phyloP scores from a whole-genome alignment of 805 yeast genomes.

The Candida pseudofarinosa region DNA sequence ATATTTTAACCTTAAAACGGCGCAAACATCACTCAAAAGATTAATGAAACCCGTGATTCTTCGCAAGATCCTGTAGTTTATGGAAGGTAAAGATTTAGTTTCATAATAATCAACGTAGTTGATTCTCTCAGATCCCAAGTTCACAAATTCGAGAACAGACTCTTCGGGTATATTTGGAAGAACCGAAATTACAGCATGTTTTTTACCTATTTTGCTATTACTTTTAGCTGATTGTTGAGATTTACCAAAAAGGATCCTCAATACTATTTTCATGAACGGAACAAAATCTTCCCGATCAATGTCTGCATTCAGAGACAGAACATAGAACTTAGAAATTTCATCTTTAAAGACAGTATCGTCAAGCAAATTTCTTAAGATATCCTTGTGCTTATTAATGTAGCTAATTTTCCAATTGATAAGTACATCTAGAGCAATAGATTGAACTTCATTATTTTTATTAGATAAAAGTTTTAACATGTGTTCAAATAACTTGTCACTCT shows the following conservation, averaged over 20 bases:
- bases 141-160: slow-evolving; percentile 56
- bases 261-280: slow-evolving; percentile 62
- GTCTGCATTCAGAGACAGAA: slow-evolving; percentile 42
- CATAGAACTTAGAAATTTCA: slow-evolving; percentile 65
- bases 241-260: slow-evolving; percentile 82
- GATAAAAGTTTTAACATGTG: slow-evolving; percentile 56
- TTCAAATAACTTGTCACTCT: slow-evolving; percentile 49
- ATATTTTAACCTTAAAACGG: slow-evolving; percentile 56
- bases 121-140: slow-evolving; percentile 57
- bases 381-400: slow-evolving; percentile 62
- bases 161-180: slow-evolving; percentile 53
- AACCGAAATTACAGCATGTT: slow-evolving; percentile 63
- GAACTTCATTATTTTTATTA: slow-evolving; percentile 57
- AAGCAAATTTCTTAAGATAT: slow-evolving; percentile 65
- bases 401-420: slow-evolving; percentile 61
- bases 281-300: slow-evolving; percentile 61
- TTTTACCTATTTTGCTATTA: slow-evolving; percentile 69
- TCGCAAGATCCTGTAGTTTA: slow-evolving; percentile 36
- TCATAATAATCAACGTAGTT: slow-evolving; percentile 33
- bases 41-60: slow-evolving; percentile 63
- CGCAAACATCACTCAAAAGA: slow-evolving; percentile 52
- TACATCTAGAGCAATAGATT: slow-evolving; percentile 67
- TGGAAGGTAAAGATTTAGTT: slow-evolving; percentile 11
- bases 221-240: slow-evolving; percentile 66
- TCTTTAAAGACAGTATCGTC: slow-evolving; percentile 86